These are phyloP conservation scores for Avena insularis DNA, from an alignment of 176 grass and related monocot genomes.

Conservation along the genomic window DNA sequence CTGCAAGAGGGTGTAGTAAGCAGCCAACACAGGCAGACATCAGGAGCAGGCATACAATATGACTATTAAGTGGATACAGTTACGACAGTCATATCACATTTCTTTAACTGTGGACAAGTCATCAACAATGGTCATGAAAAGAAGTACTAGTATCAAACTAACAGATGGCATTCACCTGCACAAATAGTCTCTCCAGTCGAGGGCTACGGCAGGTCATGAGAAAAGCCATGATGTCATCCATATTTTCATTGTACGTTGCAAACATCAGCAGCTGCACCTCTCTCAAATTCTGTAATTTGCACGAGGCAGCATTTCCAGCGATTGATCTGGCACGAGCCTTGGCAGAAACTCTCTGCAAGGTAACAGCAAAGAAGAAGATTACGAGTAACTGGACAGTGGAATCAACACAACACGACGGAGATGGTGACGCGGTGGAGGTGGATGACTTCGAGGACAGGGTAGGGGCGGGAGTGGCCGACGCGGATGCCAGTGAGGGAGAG, in stretches of 20 bases:
- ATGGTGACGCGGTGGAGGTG: neutral
- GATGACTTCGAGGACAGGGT: neutral
- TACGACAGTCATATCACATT: neutral
- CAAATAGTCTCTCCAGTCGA: slow-evolving; percentile 54
- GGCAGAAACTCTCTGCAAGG: slow-evolving; percentile 48
- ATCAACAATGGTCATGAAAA: neutral
- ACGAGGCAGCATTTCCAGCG: neutral
- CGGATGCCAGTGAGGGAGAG: neutral
- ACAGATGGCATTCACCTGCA: slow-evolving; percentile 46
- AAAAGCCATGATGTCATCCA: slow-evolving; percentile 51
- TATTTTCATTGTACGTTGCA: slow-evolving; percentile 37
- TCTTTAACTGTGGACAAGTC: neutral
- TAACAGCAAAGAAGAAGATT: neutral
- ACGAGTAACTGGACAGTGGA: neutral
- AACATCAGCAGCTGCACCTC: slow-evolving; percentile 64
- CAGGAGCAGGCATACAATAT: neutral
- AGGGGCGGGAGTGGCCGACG: neutral
- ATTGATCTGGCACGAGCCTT: neutral
- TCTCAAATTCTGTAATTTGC: slow-evolving; percentile 51
- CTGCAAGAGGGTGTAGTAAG: neutral
- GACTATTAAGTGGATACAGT: no score
- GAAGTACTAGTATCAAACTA: neutral
- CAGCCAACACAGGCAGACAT: neutral
- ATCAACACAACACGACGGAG: neutral
- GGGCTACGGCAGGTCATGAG: slow-evolving; percentile 42